A percentile compares a stretch with the other conserved stretches of the same genome.
These are phyloP conservation scores for Cucurbita maxima DNA, from an alignment of 306 rosid genomes.

Conservation along the genomic window DNA sequence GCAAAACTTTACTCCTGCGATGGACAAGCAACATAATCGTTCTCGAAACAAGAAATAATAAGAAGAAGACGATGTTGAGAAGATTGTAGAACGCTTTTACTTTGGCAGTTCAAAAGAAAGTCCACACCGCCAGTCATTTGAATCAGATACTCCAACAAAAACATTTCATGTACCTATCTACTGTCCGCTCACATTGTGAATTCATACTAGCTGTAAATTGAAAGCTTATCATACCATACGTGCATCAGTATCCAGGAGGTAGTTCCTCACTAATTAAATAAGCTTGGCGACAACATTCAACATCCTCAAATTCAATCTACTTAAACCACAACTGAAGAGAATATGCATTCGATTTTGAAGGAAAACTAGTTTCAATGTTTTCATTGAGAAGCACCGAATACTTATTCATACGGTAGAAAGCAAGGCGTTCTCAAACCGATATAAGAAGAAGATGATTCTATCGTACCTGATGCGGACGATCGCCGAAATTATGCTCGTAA, in stretches of 20 bases:
- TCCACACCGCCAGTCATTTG: background rate
- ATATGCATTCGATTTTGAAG: background rate
- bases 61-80: background rate
- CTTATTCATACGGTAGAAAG: background rate
- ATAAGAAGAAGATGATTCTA: background rate
- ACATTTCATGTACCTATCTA: background rate
- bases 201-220: background rate
- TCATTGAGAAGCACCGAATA: background rate
- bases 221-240: background rate
- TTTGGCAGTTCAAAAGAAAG: background rate
- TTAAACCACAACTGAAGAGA: background rate
- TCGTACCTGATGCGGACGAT: conserved; percentile 79
- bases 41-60: background rate
- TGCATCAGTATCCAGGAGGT: background rate
- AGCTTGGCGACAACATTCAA: background rate
- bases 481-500: conserved; percentile 58
- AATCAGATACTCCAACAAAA: background rate
- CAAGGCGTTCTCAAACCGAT: background rate
- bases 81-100: background rate
- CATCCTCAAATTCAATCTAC: background rate
- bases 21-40: background rate
- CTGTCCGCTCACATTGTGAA: background rate
- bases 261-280: background rate
- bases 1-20: background rate
- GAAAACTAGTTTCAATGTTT: background rate